Evolutionary conservation across 2,329 filamentous ascomycete genomes (phyloP).

Genomic region (Verruconis gallopava): DNA sequence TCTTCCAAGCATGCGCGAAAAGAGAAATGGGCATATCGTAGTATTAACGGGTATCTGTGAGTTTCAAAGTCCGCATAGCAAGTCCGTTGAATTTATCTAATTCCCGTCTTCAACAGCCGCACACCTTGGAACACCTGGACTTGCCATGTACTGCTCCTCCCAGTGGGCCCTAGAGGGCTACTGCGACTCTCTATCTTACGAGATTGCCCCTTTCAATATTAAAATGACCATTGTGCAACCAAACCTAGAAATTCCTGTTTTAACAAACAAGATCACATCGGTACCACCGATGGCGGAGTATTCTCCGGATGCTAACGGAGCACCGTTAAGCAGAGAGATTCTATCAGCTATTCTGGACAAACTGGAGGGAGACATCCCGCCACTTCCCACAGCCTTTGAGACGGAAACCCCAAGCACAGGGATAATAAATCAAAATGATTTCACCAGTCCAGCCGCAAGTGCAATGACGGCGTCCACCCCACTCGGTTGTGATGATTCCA

Average conservation of each 20-base stretch:
- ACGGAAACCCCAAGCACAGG: constrained; percentile 21
- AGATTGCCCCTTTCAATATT: constrained; percentile 90
- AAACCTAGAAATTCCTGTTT: constrained; percentile 77
- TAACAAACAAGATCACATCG: constrained; percentile 78
- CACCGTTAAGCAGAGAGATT: constrained; percentile 73
- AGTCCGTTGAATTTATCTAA: constrained; percentile 10
- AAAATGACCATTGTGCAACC: constrained; percentile 93
- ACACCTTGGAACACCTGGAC: constrained; percentile 82
- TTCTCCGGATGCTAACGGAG: constrained; percentile 55
- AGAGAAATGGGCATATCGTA: constrained; percentile 80
- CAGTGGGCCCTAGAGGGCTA: constrained; percentile 94
- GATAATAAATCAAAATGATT: too few relatives aligned
- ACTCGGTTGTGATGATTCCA: neutral
- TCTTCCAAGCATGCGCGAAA: constrained; percentile 64
- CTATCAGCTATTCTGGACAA: constrained; percentile 66
- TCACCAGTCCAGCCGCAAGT: neutral
- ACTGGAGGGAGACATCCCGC: constrained; percentile 55
- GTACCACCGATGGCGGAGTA: constrained; percentile 64
- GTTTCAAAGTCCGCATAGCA: constrained; percentile 9
- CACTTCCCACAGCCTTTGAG: too few relatives aligned
- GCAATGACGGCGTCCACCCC: neutral
- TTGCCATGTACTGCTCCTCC: constrained; percentile 82
- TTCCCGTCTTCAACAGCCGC: constrained; percentile 42
- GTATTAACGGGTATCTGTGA: constrained; percentile 71
- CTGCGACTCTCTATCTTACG: constrained; percentile 87